phyloP scores from a whole-genome alignment of 2,329 filamentous ascomycete species.

The Penicillium nordicum region DNA sequence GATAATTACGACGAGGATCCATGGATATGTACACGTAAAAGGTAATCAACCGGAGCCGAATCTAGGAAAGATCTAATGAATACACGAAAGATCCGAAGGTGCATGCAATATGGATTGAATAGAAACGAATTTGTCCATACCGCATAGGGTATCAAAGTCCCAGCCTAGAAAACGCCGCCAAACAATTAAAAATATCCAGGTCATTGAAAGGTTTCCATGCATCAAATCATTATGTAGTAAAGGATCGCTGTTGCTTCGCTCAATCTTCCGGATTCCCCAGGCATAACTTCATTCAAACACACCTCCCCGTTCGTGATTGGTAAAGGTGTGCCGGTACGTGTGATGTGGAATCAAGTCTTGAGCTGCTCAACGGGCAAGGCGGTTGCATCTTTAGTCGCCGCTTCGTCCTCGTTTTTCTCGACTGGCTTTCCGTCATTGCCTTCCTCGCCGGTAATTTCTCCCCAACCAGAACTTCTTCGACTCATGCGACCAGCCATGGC shows the following conservation, averaged over 20 bases:
- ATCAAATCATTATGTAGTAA: constrained; percentile 22
- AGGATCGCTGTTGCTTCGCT: constrained; percentile 6
- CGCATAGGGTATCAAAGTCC: constrained; percentile 22
- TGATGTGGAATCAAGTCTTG: constrained; percentile 6
- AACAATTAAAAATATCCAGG: constrained; percentile 13
- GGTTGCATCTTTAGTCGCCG: constrained; percentile 21
- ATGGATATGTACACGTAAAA: not conserved
- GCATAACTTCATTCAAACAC: constrained; percentile 19
- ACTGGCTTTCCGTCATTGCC: constrained; percentile 29
- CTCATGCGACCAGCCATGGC: constrained; percentile 44
- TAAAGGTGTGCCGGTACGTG: not conserved
- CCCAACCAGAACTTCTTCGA: constrained; percentile 45
- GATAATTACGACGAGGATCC: not conserved
- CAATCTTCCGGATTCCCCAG: constrained; percentile 2
- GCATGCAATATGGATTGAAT: constrained; percentile 9
- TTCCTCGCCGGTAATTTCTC: constrained; percentile 42
- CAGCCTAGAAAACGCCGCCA: constrained; percentile 14
- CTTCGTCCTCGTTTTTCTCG: constrained; percentile 35
- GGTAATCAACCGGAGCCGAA: not conserved
- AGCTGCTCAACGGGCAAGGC: constrained; percentile 12
- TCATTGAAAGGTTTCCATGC: constrained; percentile 11
- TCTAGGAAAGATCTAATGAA: constrained; percentile 3
- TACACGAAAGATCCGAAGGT: constrained; percentile 8
- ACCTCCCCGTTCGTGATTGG: not conserved
- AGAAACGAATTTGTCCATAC: constrained; percentile 17